Evolutionary conservation across 306 rosid species (phyloP).

Genomic region (Alnus rubra): DNA sequence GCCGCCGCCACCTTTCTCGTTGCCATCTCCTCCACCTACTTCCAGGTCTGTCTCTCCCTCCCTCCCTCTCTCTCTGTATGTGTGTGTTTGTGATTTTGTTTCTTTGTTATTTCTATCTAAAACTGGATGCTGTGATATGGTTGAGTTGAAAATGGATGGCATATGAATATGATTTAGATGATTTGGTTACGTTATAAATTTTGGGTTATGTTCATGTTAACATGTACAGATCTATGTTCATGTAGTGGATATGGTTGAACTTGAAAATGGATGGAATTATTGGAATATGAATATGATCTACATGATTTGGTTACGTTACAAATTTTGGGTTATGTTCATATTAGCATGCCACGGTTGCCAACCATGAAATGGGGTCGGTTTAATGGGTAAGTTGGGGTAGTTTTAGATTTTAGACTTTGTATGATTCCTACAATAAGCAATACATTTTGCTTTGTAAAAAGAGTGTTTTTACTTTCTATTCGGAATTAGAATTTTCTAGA

Average conservation of each 20-base stretch:
- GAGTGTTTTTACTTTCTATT: neutral
- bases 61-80: neutral
- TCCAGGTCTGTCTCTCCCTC: slow-evolving; percentile 51
- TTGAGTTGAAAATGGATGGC: neutral
- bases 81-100: neutral
- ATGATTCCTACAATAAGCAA: no score
- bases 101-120: neutral
- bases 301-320: neutral
- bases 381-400: neutral
- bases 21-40: slow-evolving; percentile 62
- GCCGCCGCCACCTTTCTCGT: slow-evolving; percentile 73
- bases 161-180: neutral
- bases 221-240: neutral
- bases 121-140: neutral
- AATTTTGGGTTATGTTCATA: neutral
- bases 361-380: neutral
- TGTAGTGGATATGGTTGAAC: neutral
- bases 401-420: neutral
- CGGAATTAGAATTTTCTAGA: neutral
- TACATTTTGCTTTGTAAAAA: neutral
- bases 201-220: neutral
- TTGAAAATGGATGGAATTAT: neutral
- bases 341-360: neutral
- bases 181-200: neutral
- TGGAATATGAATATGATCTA: neutral